A percentile compares a stretch with the other conserved stretches of the same genome.
phyloP scores from a whole-genome alignment of 2,329 filamentous ascomycete genomes.

The Trichoderma sp. region DNA sequence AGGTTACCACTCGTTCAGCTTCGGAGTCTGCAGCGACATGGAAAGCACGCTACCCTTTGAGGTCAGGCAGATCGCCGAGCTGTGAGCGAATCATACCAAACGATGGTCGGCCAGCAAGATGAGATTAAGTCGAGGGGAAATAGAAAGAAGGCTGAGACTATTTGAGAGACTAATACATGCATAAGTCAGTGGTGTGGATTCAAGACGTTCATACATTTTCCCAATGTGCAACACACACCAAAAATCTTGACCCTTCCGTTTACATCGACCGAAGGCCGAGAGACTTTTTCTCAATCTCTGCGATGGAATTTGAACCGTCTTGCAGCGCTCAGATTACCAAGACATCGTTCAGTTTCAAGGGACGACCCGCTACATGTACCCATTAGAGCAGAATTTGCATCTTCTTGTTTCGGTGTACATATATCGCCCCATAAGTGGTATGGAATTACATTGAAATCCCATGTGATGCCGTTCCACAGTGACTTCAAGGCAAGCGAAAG shows the following conservation, averaged over 20 bases:
- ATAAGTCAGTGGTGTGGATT: neutral
- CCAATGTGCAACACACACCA: neutral
- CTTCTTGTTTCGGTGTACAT: neutral
- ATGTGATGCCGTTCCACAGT: neutral
- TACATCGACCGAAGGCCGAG: too few species aligned
- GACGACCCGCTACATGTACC: neutral
- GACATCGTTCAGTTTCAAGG: neutral
- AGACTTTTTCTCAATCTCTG: neutral
- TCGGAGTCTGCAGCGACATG: constrained; percentile 1
- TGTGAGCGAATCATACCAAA: neutral
- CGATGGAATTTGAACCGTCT: neutral
- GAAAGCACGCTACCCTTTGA: neutral
- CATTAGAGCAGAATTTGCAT: neutral
- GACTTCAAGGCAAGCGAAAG: neutral
- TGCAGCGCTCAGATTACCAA: neutral
- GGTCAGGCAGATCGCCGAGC: neutral
- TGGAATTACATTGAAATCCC: neutral
- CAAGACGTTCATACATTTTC: neutral
- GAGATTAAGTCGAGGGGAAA: constrained; percentile 1
- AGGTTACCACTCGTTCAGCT: constrained; percentile 1
- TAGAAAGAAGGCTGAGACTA: constrained; percentile 1
- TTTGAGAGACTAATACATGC: too few species aligned
- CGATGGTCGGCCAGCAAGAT: neutral
- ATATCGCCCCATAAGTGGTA: neutral
- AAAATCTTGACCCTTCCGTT: neutral